Evolutionary conservation across 2,329 filamentous ascomycete genomes (phyloP).

Genomic region (Claviceps quebecensis): DNA sequence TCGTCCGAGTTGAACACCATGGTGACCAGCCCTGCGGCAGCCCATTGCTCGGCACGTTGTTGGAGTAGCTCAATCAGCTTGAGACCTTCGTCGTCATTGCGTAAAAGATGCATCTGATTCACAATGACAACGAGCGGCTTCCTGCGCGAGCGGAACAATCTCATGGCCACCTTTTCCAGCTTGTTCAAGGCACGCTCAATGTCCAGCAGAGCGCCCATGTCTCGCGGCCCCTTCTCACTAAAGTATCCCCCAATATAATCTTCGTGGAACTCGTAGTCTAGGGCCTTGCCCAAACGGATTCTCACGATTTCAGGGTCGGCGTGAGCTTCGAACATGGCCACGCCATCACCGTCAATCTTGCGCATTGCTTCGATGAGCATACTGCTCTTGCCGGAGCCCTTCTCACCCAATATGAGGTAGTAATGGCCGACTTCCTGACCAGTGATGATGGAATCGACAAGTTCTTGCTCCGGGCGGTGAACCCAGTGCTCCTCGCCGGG

Average conservation of each 20-base stretch:
- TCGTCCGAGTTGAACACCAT: constrained; percentile 93
- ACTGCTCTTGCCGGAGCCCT: constrained; percentile 90
- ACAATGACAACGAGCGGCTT: constrained; percentile 81
- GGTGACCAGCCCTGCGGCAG: constrained; percentile 78
- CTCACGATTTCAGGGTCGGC: constrained; percentile 91
- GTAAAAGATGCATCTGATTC: constrained; percentile 82
- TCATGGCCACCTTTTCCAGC: constrained; percentile 83
- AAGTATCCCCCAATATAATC: constrained; percentile 97
- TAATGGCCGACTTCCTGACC: constrained; percentile 70
- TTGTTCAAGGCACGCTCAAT: constrained; percentile 97
- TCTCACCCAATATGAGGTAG: constrained; percentile 83
- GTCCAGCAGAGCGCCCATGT: constrained; percentile 82
- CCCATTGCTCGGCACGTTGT: constrained; percentile 93
- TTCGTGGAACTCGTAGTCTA: constrained; percentile 95
- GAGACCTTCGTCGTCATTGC: constrained; percentile 84
- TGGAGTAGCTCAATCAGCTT: constrained; percentile 90
- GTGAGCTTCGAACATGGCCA: constrained; percentile 94
- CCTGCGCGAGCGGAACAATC: constrained; percentile 44
- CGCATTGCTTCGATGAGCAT: constrained; percentile 95
- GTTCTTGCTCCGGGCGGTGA: constrained; percentile 63
- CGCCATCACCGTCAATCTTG: constrained; percentile 75
- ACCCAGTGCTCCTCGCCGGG: constrained; percentile 50
- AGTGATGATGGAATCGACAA: constrained; percentile 69
- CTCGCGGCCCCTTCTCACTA: constrained; percentile 80
- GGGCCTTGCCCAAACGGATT: constrained; percentile 76